Conservation (phyloP, 371 early-diverging fungal species). For the Lichtheimia hyalospora region DNA sequence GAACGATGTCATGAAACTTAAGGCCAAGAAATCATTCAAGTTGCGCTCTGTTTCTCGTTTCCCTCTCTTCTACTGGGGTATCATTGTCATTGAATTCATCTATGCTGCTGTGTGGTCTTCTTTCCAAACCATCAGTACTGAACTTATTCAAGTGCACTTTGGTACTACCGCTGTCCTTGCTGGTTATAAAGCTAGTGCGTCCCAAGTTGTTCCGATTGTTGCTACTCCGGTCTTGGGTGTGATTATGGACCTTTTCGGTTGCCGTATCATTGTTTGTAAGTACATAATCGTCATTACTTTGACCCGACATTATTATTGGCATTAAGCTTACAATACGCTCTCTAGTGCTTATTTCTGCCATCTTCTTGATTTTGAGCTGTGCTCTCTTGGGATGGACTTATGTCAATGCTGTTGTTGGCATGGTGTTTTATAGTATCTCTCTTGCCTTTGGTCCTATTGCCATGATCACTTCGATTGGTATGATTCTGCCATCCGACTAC, state of each 20-base stretch:
- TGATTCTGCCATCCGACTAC: constrained; percentile 49
- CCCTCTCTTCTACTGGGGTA: constrained; percentile 50
- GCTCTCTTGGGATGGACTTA: constrained; percentile 46
- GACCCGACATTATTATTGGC: not conserved
- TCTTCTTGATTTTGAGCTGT: constrained; percentile 43
- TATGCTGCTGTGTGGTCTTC: constrained; percentile 59
- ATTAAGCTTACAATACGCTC: not conserved
- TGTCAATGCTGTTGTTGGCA: constrained; percentile 42
- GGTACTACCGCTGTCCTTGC: constrained; percentile 36
- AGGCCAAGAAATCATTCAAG: constrained; percentile 39
- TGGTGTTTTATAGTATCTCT: constrained; percentile 51
- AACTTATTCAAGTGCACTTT: constrained; percentile 42
- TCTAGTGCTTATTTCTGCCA: constrained; percentile 32
- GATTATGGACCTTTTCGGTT: constrained; percentile 53
- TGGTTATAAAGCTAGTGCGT: constrained; percentile 55
- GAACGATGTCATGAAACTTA: constrained; percentile 23
- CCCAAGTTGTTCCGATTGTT: constrained; percentile 54
- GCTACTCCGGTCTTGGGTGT: constrained; percentile 58
- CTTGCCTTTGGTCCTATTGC: constrained; percentile 57
- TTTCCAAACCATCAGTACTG: constrained; percentile 56
- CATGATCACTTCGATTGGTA: constrained; percentile 52
- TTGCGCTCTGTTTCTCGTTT: constrained; percentile 42
- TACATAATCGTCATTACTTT: constrained; percentile 2
- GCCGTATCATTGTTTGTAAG: constrained; percentile 37
- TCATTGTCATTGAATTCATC: constrained; percentile 48